Evolutionary conservation across 2,329 filamentous ascomycete genomes (phyloP), one percentile per base, ranked within the genome.

Genomic region (Plectosphaerella plurivora): DNA sequence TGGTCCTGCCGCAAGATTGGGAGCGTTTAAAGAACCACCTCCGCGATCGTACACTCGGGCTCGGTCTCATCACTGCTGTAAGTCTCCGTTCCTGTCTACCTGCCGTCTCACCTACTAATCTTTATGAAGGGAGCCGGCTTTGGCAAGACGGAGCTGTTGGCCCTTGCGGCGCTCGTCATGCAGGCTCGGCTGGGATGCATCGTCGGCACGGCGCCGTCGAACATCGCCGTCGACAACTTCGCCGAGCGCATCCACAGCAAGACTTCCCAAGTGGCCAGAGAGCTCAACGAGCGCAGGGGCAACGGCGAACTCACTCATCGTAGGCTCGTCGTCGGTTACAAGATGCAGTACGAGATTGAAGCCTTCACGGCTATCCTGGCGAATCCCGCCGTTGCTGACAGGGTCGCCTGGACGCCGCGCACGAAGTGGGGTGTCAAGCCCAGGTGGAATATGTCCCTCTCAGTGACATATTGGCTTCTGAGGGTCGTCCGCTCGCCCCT

Each of bases 181-280:
- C 15, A 48, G 0, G 50, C 25, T 9, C 55, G 20, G 1, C 14
- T 61, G 1, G 57, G 55, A 1, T 9, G 25, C 1, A 36, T 61
- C 8, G 52, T 50, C 15, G 51, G 51, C 25, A 52, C 49, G 12
- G 60, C 47, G 2, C 58, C 59, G 2, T 55, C 54, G 1, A 37
- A 58, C 36, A 50, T 33, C 11, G 28, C 57, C 3, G 50, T 58
- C 5, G 48, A 49, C 50, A 59, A 62, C 54, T 54, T 61, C 18
- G 49, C 57, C 15, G 22, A 54, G n/a, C 16, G 4, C 10, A 39
- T 46, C 12, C 14, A 25, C 22, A 22, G 22, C 3, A 22, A 3
- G 22, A 22, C 22, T 22, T 22, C 22, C 22, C 22, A 22, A 22
- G 22, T 22, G 22, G 22, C 22, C 22, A 22, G 22, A 22, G 22